These are phyloP conservation scores for Perkinsela sp. DNA, from an alignment of 208 protist genomes.

Conservation along the genomic window DNA sequence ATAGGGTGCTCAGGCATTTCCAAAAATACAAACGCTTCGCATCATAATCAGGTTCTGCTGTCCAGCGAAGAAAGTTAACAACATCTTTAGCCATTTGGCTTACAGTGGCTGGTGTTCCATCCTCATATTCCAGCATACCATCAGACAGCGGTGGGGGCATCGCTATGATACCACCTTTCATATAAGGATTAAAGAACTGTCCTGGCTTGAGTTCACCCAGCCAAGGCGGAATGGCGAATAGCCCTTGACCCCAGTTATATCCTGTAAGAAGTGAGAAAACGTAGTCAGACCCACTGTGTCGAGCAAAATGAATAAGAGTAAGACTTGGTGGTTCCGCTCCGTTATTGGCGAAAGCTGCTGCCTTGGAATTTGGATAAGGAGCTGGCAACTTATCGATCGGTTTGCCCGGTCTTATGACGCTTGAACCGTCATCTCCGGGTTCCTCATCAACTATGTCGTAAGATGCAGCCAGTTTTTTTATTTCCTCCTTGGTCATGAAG, in stretches of 20 bases:
- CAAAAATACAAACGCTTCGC: conserved; percentile 47
- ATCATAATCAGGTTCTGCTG: conserved; percentile 53
- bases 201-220: conserved; percentile 44
- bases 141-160: conserved; percentile 85
- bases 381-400: conserved; percentile 77
- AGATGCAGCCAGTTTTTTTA: conserved; percentile 69
- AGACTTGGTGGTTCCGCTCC: conserved; percentile 89
- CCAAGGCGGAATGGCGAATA: conserved; percentile 43
- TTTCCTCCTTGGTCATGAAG: conserved; percentile 82
- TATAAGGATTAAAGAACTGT: conserved; percentile 91
- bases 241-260: conserved; percentile 78
- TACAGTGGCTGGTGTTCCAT: conserved; percentile 79
- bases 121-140: conserved; percentile 82
- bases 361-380: conserved; percentile 87
- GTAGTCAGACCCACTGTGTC: conserved; percentile 78
- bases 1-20: conserved; percentile 39
- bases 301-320: conserved; percentile 80
- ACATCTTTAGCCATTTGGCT: conserved; percentile 94
- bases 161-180: conserved; percentile 81
- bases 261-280: conserved; percentile 89
- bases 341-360: conserved; percentile 79
- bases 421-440: conserved; percentile 76
- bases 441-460: conserved; percentile 73
- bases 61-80: conserved; percentile 66
- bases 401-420: conserved; percentile 81